Conservation (phyloP, 352 stramenopile genomes). For the Pythium aphanidermatum region DNA sequence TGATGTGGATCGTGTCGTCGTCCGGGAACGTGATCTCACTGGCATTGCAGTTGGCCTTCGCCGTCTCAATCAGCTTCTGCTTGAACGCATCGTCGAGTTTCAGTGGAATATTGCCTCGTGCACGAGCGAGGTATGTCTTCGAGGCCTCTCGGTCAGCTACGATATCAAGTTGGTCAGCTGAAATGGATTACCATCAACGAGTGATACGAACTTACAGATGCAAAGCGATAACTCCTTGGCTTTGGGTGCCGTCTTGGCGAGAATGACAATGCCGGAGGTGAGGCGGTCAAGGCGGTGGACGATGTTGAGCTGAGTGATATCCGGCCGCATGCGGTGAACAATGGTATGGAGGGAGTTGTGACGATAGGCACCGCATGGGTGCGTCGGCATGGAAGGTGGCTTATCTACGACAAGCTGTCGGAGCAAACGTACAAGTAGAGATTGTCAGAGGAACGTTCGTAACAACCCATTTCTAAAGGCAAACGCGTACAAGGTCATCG, state of each 20-base stretch:
- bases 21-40: slow-evolving; percentile 52
- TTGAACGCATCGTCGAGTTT: slow-evolving; percentile 29
- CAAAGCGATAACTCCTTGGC: slow-evolving; percentile 63
- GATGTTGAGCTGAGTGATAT: slow-evolving; percentile 75
- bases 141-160: slow-evolving; percentile 74
- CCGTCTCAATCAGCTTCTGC: slow-evolving; percentile 30
- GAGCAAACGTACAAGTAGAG: too few species aligned
- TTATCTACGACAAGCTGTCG: slow-evolving; percentile 79
- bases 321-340: slow-evolving; percentile 54
- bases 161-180: not conserved
- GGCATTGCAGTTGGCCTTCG: slow-evolving; percentile 35
- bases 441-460: not conserved
- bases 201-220: slow-evolving; percentile 40
- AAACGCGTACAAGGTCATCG: slow-evolving; percentile 54
- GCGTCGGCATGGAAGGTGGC: slow-evolving; percentile 91
- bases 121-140: slow-evolving; percentile 95
- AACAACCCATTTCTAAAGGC: not conserved
- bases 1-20: slow-evolving; percentile 54
- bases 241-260: slow-evolving; percentile 73
- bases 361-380: slow-evolving; percentile 93
- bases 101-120: slow-evolving; percentile 83
- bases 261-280: slow-evolving; percentile 89
- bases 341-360: slow-evolving; percentile 92
- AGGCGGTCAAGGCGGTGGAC: slow-evolving; percentile 96
- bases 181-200: not conserved